Conservation (phyloP, 1,139 yeast genomes). For the Diutina sp. region DNA sequence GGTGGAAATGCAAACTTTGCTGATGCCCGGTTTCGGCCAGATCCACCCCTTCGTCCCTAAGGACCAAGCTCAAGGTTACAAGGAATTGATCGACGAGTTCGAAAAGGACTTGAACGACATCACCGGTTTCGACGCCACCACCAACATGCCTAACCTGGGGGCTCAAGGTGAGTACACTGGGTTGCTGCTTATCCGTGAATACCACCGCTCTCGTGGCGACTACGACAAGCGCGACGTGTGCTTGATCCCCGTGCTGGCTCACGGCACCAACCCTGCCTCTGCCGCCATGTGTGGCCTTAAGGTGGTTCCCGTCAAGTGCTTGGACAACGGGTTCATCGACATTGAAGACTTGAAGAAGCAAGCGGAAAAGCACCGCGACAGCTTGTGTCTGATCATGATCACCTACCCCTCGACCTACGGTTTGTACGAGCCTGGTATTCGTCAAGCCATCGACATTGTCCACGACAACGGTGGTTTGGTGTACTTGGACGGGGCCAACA, state of each 20-base stretch:
- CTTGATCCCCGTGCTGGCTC: constrained; percentile 93
- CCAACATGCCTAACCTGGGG: constrained; percentile 94
- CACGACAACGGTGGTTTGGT: constrained; percentile 90
- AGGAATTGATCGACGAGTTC: constrained; percentile 59
- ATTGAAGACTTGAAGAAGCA: constrained; percentile 60
- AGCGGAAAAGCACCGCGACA: constrained; percentile 55
- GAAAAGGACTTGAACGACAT: constrained; percentile 81
- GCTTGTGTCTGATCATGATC: constrained; percentile 85
- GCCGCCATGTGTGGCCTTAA: constrained; percentile 96
- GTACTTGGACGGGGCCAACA: constrained; percentile 95
- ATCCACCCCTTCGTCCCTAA: constrained; percentile 90
- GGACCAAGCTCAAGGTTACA: constrained; percentile 79
- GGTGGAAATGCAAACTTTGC: constrained; percentile 85
- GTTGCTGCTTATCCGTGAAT: constrained; percentile 71
- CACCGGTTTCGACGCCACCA: constrained; percentile 89
- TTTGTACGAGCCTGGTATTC: constrained; percentile 85
- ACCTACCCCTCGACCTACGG: constrained; percentile 98
- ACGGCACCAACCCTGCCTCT: constrained; percentile 97
- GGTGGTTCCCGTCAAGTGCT: constrained; percentile 86
- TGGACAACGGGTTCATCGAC: constrained; percentile 76
- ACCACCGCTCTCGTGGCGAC: constrained; percentile 63
- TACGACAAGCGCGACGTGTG: constrained; percentile 63
- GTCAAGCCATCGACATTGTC: constrained; percentile 69
- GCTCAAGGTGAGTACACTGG: constrained; percentile 99
- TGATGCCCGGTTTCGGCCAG: constrained; percentile 85